Conservation (phyloP, 2,329 filamentous ascomycete species). For the Bipolaris bicolor region DNA sequence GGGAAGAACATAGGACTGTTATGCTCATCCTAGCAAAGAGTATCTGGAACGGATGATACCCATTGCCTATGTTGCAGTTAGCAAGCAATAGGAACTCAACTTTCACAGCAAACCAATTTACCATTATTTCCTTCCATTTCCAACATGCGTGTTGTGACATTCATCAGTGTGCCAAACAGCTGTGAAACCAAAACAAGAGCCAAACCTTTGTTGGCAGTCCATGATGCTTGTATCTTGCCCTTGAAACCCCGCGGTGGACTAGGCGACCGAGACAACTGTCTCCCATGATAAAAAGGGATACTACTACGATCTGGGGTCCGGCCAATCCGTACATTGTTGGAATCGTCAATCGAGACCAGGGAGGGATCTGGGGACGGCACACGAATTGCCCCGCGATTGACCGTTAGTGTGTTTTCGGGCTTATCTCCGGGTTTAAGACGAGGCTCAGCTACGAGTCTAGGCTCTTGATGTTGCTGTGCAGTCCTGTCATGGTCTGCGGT, state of each 20-base stretch:
- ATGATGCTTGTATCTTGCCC: conserved; percentile 51
- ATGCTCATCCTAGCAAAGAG: conserved; percentile 80
- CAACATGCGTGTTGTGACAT: conserved; percentile 76
- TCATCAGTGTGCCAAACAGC: conserved; percentile 85
- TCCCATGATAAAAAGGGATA: conserved; percentile 17
- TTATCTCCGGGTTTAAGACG: conserved; percentile 39
- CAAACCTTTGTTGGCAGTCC: conserved; percentile 73
- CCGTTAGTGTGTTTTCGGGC: conserved; percentile 32
- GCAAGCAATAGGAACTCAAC: not conserved
- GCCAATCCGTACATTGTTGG: conserved; percentile 37
- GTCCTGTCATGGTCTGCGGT: conserved; percentile 31
- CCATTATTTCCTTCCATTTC: conserved; percentile 70
- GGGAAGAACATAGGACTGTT: conserved; percentile 68
- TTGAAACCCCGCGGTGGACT: conserved; percentile 27
- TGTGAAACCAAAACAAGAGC: conserved; percentile 76
- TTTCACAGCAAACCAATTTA: conserved; percentile 10
- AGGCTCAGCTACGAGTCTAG: conserved; percentile 12
- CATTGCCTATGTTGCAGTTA: conserved; percentile 52
- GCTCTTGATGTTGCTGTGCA: conserved; percentile 13
- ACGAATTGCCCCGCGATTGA: conserved; percentile 40
- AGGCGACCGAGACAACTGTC: conserved; percentile 34
- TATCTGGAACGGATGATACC: conserved; percentile 79
- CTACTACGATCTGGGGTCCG: conserved; percentile 25
- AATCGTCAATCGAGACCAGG: conserved; percentile 43
- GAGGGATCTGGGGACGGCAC: conserved; percentile 44